A percentile compares a stretch with the other conserved stretches of the same genome.
Conservation (phyloP, 129 eudicot genomes). For the Scalesia atractyloides region DNA sequence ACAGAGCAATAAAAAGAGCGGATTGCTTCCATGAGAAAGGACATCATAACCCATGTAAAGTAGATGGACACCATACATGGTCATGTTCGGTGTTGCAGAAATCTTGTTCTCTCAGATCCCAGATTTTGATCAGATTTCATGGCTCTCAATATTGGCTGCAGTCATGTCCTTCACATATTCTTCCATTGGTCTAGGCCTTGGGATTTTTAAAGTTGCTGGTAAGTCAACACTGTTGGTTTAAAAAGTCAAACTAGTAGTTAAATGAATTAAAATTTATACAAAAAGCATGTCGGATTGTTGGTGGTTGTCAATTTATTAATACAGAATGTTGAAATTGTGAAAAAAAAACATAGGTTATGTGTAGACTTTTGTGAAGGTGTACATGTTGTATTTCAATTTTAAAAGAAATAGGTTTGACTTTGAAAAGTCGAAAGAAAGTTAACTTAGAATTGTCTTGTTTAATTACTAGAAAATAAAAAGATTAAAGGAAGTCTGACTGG, state of each 20-base stretch:
- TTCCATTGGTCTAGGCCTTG: constrained; percentile 91
- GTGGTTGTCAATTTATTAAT: neutral
- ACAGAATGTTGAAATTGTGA: neutral
- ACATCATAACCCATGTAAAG: constrained; percentile 53
- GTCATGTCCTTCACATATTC: constrained; percentile 98
- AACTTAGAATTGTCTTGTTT: constrained; percentile 8
- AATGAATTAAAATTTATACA: constrained; percentile 1
- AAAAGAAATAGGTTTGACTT: neutral
- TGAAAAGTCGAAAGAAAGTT: constrained; percentile 10
- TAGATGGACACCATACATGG: constrained; percentile 87
- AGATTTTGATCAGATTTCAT: constrained; percentile 93
- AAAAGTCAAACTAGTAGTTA: constrained; percentile 6
- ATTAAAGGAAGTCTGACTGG: constrained; percentile 89
- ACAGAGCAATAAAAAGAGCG: constrained; percentile 92
- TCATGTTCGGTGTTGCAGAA: constrained; percentile 72
- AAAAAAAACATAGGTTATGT: neutral
- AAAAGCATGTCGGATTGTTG: constrained; percentile 20
- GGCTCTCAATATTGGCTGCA: constrained; percentile 96
- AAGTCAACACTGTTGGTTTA: constrained; percentile 20
- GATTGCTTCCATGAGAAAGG: constrained; percentile 77
- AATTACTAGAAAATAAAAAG: constrained; percentile 53
- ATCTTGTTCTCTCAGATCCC: constrained; percentile 92
- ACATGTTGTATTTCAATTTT: neutral
- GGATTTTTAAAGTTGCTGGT: constrained; percentile 83
- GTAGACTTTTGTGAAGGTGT: neutral